A percentile compares a stretch with the other conserved stretches of the same genome.
Evolutionary conservation across 768 basidiomycete genomes (phyloP).

Genomic region (Cystobasidium ongulense): DNA sequence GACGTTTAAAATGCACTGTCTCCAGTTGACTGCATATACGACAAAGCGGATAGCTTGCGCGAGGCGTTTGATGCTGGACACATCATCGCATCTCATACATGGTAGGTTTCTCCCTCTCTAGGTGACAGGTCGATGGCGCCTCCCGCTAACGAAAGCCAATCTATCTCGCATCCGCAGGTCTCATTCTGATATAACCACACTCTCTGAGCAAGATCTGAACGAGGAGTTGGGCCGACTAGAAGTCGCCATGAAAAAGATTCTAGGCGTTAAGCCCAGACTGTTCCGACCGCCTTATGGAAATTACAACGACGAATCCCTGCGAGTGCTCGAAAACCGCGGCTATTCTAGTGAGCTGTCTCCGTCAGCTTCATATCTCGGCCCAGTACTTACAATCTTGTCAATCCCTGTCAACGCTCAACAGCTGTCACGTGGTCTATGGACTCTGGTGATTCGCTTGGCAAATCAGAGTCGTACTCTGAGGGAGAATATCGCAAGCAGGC

Average conservation of each 20-base stretch:
- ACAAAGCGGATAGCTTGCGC: not conserved
- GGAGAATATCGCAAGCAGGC: constrained; percentile 34
- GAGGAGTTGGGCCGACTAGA: constrained; percentile 38
- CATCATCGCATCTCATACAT: constrained; percentile 24
- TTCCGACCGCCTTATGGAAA: constrained; percentile 40
- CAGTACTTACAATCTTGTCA: too few relatives aligned
- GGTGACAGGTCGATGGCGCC: too few relatives aligned
- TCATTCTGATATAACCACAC: constrained; percentile 35
- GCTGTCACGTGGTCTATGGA: constrained; percentile 38
- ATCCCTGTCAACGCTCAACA: too few relatives aligned
- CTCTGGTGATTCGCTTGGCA: constrained; percentile 32
- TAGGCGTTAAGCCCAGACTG: constrained; percentile 38
- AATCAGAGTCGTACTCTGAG: constrained; percentile 24
- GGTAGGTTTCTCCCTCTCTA: not conserved
- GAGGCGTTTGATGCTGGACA: constrained; percentile 19
- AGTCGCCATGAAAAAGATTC: constrained; percentile 39
- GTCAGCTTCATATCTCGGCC: too few relatives aligned
- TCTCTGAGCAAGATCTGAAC: constrained; percentile 33
- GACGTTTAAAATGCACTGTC: too few relatives aligned
- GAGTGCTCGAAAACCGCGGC: constrained; percentile 34
- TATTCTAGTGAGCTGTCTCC: constrained; percentile 38
- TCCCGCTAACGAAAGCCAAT: too few relatives aligned
- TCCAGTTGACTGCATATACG: constrained; percentile 25
- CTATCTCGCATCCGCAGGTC: not conserved
- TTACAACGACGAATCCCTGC: constrained; percentile 6